Base-by-base conservation (phyloP, 257 asterid species). In the Scutellaria minor region DNA sequence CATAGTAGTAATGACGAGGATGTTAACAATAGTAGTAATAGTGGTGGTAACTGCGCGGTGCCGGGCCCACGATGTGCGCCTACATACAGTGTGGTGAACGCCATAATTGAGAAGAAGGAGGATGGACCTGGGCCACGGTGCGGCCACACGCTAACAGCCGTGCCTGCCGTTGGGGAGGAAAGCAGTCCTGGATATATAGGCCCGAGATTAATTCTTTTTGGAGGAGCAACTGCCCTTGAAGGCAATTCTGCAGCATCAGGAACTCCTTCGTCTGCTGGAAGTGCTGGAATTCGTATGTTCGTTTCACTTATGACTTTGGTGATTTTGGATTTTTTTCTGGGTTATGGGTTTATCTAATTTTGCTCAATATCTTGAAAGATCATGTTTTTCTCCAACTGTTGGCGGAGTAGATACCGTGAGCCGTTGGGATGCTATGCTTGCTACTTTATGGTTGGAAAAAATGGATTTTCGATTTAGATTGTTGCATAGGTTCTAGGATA, bases 111-210 rank as follows among this genome's bases (percentile, higher is more conserved):
- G 77, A 85, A 89, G 88, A 79, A 91, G 86, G 99, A 91, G 78
- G 99, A 94, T 78, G 99, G 99, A 37, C 97, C 99, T 12, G 99
- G 99, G 40, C 95, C 98, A 14, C 70, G 97, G 83, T 94, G 98
- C 35, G 98, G 98, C 45, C 99, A 94, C 81, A 94, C 99, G n/a
- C 83, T 94, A 75, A 91, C 99, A 68, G 92, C 99, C 14, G 90
- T 94, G 70, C 96, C 97, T 44, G 97, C 99, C 14, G 95, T 94
- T 50, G 99, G 98, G 64, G 98, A 94, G 81, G 99, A 90, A 80
- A 97, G 99, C 52, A 81, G 78, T 79, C 81, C 88, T 9, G 96
- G 90, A 42, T 94, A 94, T 77, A 80, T 87, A 82, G 98, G 97
- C 42, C 99, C 96, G 6, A 87, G 99, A 76, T 82, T 94, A 58